These are phyloP conservation scores for Skeletonema grethae DNA, from an alignment of 108 stramenopile species.

Conservation along the genomic window DNA sequence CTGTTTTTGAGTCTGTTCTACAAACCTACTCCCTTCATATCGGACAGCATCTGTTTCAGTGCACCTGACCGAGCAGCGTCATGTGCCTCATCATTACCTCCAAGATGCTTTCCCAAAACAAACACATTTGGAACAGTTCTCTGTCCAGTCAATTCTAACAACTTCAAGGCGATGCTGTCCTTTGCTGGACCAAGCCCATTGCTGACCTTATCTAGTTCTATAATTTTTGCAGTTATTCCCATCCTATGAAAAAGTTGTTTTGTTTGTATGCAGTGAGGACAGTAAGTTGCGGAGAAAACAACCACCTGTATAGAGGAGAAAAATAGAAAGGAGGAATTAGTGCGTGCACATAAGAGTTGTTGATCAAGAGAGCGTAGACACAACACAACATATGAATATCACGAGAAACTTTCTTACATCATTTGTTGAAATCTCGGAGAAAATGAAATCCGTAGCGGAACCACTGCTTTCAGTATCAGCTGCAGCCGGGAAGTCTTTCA, in stretches of 20 bases:
- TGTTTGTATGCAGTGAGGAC: constrained; percentile 65
- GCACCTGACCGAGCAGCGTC: constrained; percentile 48
- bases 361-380: too few relatives aligned
- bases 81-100: constrained; percentile 16
- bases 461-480: background rate
- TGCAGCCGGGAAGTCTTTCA: background rate
- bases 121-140: constrained; percentile 62
- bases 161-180: constrained; percentile 57
- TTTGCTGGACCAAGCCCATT: constrained; percentile 51
- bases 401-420: constrained; percentile 13
- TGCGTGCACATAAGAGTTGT: background rate
- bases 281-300: constrained; percentile 65
- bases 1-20: background rate
- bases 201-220: constrained; percentile 76
- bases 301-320: constrained; percentile 45
- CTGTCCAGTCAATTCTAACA: constrained; percentile 46
- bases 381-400: too few relatives aligned
- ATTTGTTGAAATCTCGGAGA: constrained; percentile 18
- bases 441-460: constrained; percentile 13
- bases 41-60: constrained; percentile 55
- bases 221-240: constrained; percentile 53
- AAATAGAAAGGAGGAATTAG: background rate
- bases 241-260: constrained; percentile 58
- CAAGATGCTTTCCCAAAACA: constrained; percentile 40
- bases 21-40: background rate